These are phyloP conservation scores for Lippia alba DNA, from an alignment of 305 asterid species.

Conservation along the genomic window DNA sequence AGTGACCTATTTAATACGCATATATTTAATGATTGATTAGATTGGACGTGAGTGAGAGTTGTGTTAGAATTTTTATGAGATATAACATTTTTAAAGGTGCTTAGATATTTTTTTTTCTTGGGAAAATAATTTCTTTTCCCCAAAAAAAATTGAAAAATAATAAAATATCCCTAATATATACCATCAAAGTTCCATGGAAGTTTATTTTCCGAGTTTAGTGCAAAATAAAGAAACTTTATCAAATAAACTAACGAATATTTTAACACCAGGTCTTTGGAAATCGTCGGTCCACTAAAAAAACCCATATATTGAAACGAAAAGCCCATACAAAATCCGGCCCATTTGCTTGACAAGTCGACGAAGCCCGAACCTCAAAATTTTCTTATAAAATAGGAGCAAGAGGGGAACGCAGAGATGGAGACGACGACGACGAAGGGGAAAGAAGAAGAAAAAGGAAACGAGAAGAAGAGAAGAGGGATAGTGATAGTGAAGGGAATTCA, in stretches of 20 bases:
- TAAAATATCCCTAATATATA: no score
- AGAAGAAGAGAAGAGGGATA: slow-evolving; percentile 3
- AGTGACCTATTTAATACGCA: no score
- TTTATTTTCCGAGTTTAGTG: not conserved
- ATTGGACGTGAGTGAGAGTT: no score
- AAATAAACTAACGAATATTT: no score
- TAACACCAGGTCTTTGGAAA: not conserved
- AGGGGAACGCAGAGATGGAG: slow-evolving; percentile 32
- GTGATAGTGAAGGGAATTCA: no score
- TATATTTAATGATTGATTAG: no score
- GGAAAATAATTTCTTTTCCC: no score
- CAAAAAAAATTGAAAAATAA: no score
- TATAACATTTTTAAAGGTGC: no score
- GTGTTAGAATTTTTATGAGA: no score
- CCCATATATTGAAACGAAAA: not conserved
- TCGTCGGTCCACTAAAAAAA: not conserved
- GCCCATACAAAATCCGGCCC: slow-evolving; percentile 24
- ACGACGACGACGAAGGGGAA: slow-evolving; percentile 22
- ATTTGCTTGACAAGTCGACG: not conserved
- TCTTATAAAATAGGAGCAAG: slow-evolving; percentile 32
- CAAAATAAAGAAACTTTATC: not conserved
- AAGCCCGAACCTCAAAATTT: slow-evolving; percentile 18
- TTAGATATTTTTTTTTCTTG: no score
- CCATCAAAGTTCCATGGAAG: no score
- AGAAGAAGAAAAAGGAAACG: slow-evolving; percentile 20